These are phyloP conservation scores for Kingdonia uniflora DNA, from an alignment of 164 flowering plant genomes.

Conservation along the genomic window DNA sequence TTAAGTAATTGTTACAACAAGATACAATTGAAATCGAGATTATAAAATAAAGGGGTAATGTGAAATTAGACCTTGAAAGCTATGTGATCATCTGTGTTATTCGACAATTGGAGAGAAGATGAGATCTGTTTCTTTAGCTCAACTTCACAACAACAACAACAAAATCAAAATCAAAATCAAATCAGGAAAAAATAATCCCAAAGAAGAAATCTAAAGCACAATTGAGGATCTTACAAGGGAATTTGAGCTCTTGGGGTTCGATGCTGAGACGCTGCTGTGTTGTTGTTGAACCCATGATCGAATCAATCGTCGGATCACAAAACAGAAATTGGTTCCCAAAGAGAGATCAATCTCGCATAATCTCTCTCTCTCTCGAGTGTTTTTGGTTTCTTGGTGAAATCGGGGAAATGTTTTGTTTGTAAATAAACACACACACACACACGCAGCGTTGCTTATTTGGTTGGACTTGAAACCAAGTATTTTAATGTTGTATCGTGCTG, in stretches of 20 bases:
- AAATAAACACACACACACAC: no score
- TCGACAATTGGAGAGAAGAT: slow-evolving; percentile 59
- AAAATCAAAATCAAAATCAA: background rate
- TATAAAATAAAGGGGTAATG: slow-evolving; percentile 7
- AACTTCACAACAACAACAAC: slow-evolving; percentile 26
- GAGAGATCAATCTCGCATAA: no score
- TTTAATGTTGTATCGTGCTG: no score
- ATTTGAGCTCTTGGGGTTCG: slow-evolving; percentile 33
- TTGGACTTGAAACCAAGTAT: no score
- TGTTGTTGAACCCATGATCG: no score
- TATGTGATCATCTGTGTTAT: slow-evolving; percentile 59
- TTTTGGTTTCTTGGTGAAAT: no score
- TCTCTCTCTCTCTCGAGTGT: no score
- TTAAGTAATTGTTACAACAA: no score
- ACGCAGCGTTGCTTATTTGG: no score
- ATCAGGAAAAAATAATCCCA: slow-evolving; percentile 8
- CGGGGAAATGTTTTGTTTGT: no score
- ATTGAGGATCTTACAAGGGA: slow-evolving; percentile 18
- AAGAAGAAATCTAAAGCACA: background rate
- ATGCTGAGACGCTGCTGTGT: slow-evolving; percentile 13
- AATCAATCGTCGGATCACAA: no score
- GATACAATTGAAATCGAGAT: background rate
- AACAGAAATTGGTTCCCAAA: no score
- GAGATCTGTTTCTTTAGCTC: slow-evolving; percentile 85
- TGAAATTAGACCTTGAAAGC: slow-evolving; percentile 71